Base-by-base conservation (phyloP, 352 stramenopile genomes). In the Globisporangium rhizosaccharum region DNA sequence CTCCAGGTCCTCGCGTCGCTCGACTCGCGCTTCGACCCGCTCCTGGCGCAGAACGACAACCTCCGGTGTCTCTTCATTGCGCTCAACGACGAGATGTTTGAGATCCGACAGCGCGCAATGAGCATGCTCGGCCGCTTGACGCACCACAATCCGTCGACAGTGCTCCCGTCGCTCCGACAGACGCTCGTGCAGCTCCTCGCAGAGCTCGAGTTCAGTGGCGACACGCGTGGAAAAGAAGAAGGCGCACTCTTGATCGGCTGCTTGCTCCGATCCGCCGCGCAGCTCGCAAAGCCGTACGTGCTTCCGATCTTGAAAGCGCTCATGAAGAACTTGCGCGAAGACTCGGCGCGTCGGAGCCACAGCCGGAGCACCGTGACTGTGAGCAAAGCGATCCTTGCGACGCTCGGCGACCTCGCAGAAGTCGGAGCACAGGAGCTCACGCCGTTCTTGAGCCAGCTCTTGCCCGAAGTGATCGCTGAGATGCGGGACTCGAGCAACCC, bases 51-150 rank as follows among this genome's bases (percentile, higher is more conserved):
- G 56, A 89, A 90, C 50, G 86, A 93, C 51, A 95, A 94, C 55
- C 63, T 95, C 48, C 75, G 86, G 0, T 92, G 86, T 33, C 53
- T 95, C 36, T 95, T 95, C 63, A 95, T 95, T 63, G 84, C 86
- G 9, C 53, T 95, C 5, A 93, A 95, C 55, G 86, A 95, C 57
- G 86, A 95, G 51, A 68, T 90, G 10, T 92, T 95, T 56, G 87
- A 90, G 36, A 95, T 95, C 51, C 82, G 86, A n/a, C 76, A 92
- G 67, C 91, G 82, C 1, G 86, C 86, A 11, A 95, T 95, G 86
- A 94, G 82, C 64, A 95, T 82, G 51, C 71, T 95, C 18, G 86
- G 86, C 41, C 74, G 86, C 14, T 68, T 95, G n/a, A 92, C 84
- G 33, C 81, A 92, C 36, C 79, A 92, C 65, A 95, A 95, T 42